phyloP scores from a whole-genome alignment of 768 basidiomycete genomes.

The Strobilomyces echinocephalus region DNA sequence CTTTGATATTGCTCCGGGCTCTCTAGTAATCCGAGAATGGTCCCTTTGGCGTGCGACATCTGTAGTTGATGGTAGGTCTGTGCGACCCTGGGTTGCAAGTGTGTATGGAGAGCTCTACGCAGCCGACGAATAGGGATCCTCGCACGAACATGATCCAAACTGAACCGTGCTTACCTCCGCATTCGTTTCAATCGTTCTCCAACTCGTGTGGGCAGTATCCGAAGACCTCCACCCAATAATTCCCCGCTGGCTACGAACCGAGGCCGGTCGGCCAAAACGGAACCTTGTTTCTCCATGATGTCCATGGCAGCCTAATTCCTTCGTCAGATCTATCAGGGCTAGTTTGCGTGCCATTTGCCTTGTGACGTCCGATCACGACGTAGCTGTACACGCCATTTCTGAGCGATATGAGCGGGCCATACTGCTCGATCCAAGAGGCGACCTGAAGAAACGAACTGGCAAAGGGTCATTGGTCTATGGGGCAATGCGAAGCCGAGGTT shows the following conservation, averaged over 20 bases:
- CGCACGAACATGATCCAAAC: neutral
- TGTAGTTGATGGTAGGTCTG: slow-evolving; percentile 42
- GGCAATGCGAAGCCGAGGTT: neutral
- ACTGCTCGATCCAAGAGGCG: slow-evolving; percentile 50
- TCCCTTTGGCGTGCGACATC: slow-evolving; percentile 27
- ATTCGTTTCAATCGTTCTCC: slow-evolving; percentile 53
- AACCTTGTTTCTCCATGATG: slow-evolving; percentile 58
- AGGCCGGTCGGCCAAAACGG: slow-evolving; percentile 44
- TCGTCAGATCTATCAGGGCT: neutral
- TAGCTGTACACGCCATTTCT: slow-evolving; percentile 36
- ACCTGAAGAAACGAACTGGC: slow-evolving; percentile 21
- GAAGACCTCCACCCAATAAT: slow-evolving; percentile 49
- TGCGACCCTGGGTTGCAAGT: slow-evolving; percentile 47
- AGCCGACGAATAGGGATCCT: neutral
- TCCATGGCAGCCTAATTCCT: slow-evolving; percentile 46
- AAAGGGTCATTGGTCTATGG: neutral
- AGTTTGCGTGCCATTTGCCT: slow-evolving; percentile 2
- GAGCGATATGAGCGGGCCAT: slow-evolving; percentile 54
- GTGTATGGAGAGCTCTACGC: slow-evolving; percentile 47
- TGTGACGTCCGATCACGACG: slow-evolving; percentile 18
- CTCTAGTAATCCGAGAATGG: slow-evolving; percentile 10
- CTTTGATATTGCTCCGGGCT: slow-evolving; percentile 4
- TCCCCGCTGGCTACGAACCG: slow-evolving; percentile 44
- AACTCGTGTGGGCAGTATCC: slow-evolving; percentile 42
- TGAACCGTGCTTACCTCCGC: slow-evolving; percentile 36